phyloP scores from a whole-genome alignment of 108 stramenopile species.

The Fistulifera pelliculosa region DNA sequence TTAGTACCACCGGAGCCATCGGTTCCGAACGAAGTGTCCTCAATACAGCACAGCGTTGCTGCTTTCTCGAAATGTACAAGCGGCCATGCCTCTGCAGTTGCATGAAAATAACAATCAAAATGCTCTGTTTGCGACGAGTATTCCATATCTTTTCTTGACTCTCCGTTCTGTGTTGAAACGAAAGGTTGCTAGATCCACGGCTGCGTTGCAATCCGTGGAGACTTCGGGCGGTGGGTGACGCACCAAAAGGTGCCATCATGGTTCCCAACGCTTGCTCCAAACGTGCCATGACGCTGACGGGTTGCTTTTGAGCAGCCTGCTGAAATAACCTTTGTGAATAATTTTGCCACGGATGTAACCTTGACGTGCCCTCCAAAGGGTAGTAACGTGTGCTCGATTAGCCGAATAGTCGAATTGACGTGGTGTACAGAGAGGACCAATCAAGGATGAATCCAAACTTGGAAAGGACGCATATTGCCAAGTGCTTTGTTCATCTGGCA shows the following conservation, averaged over 20 bases:
- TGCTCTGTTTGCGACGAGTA: slow-evolving; percentile 34
- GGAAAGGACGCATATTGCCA: slow-evolving; percentile 47
- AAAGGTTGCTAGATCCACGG: background rate
- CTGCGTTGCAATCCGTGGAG: background rate
- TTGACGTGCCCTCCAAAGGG: background rate
- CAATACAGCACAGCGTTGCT: background rate
- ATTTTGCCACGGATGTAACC: too few relatives aligned
- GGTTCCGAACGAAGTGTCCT: slow-evolving; percentile 1
- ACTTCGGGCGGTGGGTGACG: background rate
- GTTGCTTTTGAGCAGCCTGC: background rate
- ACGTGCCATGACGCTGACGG: background rate
- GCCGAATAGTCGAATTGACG: slow-evolving; percentile 9
- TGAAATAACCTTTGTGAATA: too few relatives aligned
- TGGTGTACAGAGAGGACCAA: slow-evolving; percentile 29
- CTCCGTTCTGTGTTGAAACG: slow-evolving; percentile 8
- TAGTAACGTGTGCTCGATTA: background rate
- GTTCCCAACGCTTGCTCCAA: background rate
- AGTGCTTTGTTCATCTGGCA: slow-evolving; percentile 25
- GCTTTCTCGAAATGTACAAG: slow-evolving; percentile 12
- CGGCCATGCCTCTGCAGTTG: slow-evolving; percentile 23
- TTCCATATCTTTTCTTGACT: slow-evolving; percentile 18
- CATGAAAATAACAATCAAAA: slow-evolving; percentile 26
- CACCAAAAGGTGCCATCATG: background rate
- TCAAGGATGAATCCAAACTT: slow-evolving; percentile 16
- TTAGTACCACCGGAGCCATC: background rate